A percentile compares a stretch with the other conserved stretches of the same genome.
Conservation (phyloP, 768 basidiomycete genomes). For the Calocera viscosa region DNA sequence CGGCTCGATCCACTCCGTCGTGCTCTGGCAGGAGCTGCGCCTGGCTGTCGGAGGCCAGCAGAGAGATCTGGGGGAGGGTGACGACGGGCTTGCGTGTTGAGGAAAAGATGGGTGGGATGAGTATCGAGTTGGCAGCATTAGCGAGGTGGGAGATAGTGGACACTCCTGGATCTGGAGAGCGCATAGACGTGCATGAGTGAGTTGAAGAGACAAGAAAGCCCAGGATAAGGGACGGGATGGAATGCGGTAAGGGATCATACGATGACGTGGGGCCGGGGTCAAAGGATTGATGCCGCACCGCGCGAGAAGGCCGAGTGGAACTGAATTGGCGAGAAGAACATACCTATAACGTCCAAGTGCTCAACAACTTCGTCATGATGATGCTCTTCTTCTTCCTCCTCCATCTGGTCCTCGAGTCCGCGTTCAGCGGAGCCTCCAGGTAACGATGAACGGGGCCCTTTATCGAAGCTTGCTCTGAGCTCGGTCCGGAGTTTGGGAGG, state of each 20-base stretch:
- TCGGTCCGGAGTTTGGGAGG: not conserved
- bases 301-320: not conserved
- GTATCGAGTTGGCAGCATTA: conserved; percentile 66
- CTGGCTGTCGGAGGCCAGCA: conserved; percentile 11
- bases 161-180: conserved; percentile 51
- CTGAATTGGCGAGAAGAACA: conserved; percentile 12
- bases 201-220: not conserved
- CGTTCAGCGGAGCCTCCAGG: not conserved
- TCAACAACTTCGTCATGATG: conserved; percentile 75
- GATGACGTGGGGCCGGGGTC: not conserved
- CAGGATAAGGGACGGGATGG: conserved; percentile 9
- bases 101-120: conserved; percentile 59
- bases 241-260: conserved; percentile 1
- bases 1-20: not conserved
- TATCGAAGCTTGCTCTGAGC: not conserved
- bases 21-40: not conserved
- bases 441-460: not conserved
- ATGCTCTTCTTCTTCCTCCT: conserved; percentile 19
- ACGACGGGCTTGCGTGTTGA: conserved; percentile 61
- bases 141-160: conserved; percentile 61
- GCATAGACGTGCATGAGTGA: not conserved
- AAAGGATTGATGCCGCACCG: not conserved
- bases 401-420: not conserved
- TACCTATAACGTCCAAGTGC: conserved; percentile 69
- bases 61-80: conserved; percentile 34